A percentile compares a stretch with the other conserved stretches of the same genome.
These are phyloP conservation scores for Scutellaria galericulata DNA, from an alignment of 257 asterid genomes.

Conservation along the genomic window DNA sequence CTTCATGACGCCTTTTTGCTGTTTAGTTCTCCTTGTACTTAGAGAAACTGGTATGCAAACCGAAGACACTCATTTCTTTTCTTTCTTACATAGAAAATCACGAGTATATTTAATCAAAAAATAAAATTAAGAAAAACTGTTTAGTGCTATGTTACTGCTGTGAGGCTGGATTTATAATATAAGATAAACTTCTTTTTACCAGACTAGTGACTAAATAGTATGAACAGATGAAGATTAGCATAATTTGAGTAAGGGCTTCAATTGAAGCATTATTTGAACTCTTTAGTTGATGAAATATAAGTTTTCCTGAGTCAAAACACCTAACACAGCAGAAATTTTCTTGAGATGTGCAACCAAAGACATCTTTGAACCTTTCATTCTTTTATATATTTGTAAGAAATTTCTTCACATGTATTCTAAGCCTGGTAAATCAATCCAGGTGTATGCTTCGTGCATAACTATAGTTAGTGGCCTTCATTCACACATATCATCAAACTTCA, in stretches of 20 bases:
- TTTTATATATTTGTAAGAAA: slow-evolving; percentile 1
- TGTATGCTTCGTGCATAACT: neutral
- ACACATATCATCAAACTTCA: slow-evolving; percentile 8
- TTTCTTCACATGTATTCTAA: neutral
- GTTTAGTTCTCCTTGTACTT: neutral
- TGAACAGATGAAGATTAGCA: slow-evolving; percentile 6
- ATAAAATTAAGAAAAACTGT: neutral
- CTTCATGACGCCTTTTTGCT: slow-evolving; percentile 4
- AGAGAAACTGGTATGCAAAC: neutral
- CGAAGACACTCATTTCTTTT: neutral
- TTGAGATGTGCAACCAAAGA: neutral
- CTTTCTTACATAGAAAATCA: neutral
- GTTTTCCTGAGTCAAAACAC: neutral
- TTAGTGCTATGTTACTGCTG: neutral
- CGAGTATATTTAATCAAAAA: neutral
- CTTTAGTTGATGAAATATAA: neutral
- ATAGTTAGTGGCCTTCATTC: neutral
- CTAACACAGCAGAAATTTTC: slow-evolving; percentile 16
- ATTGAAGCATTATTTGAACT: neutral
- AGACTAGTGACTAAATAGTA: neutral
- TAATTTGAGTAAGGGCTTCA: slow-evolving; percentile 12
- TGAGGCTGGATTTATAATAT: neutral
- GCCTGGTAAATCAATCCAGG: slow-evolving; percentile 12
- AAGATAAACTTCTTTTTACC: neutral
- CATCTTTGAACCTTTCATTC: slow-evolving; percentile 1